Evolutionary conservation across 2,329 filamentous ascomycete genomes (phyloP), one percentile per base, ranked within the genome.

Genomic region (Biscogniauxia sp.): DNA sequence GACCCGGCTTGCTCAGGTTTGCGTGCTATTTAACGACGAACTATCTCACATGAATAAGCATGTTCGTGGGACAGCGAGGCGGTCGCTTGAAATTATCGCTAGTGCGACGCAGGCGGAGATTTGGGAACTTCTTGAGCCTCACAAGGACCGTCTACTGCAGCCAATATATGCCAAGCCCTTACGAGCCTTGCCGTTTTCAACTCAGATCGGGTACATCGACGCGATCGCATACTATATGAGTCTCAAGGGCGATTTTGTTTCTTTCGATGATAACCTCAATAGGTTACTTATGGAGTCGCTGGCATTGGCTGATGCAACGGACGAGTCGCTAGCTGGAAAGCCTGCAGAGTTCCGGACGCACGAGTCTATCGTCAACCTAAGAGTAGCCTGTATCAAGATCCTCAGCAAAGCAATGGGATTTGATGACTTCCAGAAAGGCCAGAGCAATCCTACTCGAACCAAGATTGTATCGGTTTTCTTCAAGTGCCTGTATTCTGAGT

Each of bases 151-250:
- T 32, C 84, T 98, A 41, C 80, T 98, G n/a, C 84, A 88, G 61
- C 92, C 93, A 0, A 97, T 99, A 54, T 99, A 95, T 79, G 91
- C 92, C 67, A 99, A 99, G 74, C 95, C 95, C 15, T 78, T 99
- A 20, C 86, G 95, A 63, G 96, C 95, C 0, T 80, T 99, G 63
- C 95, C 95, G 0, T 99, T 99, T 72, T 84, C 92, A 5, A 94
- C 92, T 2, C 96, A 99, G 77, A 99, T 99, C 67, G 96, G 95
- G 3, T 98, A 96, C 72, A 97, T 99, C 68, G 96, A 99, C 73
- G 95, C 95, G 0, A 93, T 99, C 72, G 97, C 92, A 0, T 99
- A 96, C 75, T 96, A 96, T 72, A 85, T 99, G 79, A 89, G 89
- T 59, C 82, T 99, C 54, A 94, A 96, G 73, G 88, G 89, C 54